phyloP scores from a whole-genome alignment of 331 rosid species.

The Malus hybrid region DNA sequence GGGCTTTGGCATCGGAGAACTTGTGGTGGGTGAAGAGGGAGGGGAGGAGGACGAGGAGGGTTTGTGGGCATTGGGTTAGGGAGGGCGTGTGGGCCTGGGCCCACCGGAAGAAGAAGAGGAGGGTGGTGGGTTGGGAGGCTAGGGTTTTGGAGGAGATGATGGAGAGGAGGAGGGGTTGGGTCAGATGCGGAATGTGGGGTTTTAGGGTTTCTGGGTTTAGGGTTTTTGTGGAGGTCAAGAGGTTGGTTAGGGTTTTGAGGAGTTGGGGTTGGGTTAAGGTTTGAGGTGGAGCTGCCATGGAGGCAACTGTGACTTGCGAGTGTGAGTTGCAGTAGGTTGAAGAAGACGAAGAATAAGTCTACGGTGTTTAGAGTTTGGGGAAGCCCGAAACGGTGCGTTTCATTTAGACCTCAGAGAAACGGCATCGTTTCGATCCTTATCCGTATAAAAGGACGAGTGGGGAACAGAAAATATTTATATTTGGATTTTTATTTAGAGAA shows the following conservation, averaged over 20 bases:
- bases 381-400: neutral
- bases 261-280: constrained; percentile 4
- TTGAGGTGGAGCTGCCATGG: constrained; percentile 20
- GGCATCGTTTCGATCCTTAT: neutral
- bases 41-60: constrained; percentile 60
- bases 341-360: neutral
- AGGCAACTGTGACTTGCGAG: too few species aligned
- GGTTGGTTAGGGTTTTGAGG: constrained; percentile 30
- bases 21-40: constrained; percentile 44
- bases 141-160: constrained; percentile 43
- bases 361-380: neutral
- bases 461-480: neutral
- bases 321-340: neutral
- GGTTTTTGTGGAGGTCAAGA: constrained; percentile 23
- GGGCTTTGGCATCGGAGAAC: constrained; percentile 61
- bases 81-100: constrained; percentile 38
- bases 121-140: constrained; percentile 28
- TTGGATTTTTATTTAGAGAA: neutral
- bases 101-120: constrained; percentile 55
- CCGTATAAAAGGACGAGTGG: neutral
- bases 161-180: constrained; percentile 35
- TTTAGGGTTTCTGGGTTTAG: constrained; percentile 17
- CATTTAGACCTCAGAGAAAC: neutral
- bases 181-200: constrained; percentile 38
- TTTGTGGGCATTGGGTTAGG: constrained; percentile 29